Evolutionary conservation across 2,329 filamentous ascomycete species (phyloP), one percentile per base, ranked within the genome.

Genomic region (Colletotrichum sp.): DNA sequence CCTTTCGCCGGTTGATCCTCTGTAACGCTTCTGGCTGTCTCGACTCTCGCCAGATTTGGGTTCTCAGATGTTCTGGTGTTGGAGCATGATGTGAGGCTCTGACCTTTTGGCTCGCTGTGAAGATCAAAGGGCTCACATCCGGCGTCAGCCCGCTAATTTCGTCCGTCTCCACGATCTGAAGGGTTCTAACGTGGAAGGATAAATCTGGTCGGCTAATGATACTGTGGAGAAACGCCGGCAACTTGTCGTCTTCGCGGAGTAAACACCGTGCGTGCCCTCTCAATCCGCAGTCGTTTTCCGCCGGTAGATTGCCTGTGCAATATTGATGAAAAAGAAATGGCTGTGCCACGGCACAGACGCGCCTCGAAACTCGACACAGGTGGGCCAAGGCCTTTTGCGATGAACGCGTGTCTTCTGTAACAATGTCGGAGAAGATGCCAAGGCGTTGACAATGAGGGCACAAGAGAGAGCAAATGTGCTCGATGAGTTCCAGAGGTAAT

Each of bases 311-410:
- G 2, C 64, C 61, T 2, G 73, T 63, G 16, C 26, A 48, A 14
- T 68, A 72, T n/a, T 68, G 34, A 30, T 72, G 73, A 32, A 72
- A 75, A 12, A 75, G 69, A 21, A 75, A 68, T n/a, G 73, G 73
- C 55, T 68, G 73, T 13, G 73, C 63, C 10, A 75, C 69, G 14
- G 57, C 63, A 26, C 39, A 64, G n/a, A 75, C 26, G 7, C 69
- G 48, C 28, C 63, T 68, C 12, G 73, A 75, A 39, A 68, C 69
- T 32, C 63, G 73, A n/a, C 63, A 75, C 3, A 72, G 26, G 14
- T 34, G 39, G 7, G 69, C 28, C 18, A 68, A 26, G 5, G 73
- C 14, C n/a, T 16, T 72, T 14, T 72, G 71, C 14, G 55, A 26
- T 1, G 16, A 28, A 3, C 57, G 64, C 6, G 32, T 30, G 6